A percentile compares a stretch with the other conserved stretches of the same genome.
Conservation (phyloP, 2,329 filamentous ascomycete species). For the Sordariomycetes sp. region DNA sequence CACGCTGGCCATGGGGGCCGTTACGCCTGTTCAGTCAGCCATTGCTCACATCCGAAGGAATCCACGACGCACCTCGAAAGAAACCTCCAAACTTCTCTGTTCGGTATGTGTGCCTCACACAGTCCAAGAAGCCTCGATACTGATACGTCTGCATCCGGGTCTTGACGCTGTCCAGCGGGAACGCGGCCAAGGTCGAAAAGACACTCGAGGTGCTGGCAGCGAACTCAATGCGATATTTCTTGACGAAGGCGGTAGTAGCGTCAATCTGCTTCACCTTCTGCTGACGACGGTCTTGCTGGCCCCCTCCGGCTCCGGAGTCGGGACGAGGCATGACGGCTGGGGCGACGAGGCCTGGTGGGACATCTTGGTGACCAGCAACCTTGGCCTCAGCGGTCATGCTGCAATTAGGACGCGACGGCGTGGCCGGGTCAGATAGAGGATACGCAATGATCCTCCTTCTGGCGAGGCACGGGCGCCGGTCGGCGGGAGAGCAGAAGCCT, state of each 20-base stretch:
- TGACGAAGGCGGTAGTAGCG: constrained; percentile 44
- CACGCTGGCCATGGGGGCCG: constrained; percentile 71
- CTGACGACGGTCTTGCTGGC: constrained; percentile 1
- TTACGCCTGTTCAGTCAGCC: constrained; percentile 46
- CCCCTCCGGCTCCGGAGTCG: constrained; percentile 15
- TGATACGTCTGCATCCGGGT: constrained; percentile 84
- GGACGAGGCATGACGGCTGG: constrained; percentile 19
- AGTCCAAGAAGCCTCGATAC: constrained; percentile 65
- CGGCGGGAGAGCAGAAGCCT: constrained; percentile 4
- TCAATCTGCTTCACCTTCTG: constrained; percentile 1
- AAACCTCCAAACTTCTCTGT: constrained; percentile 67
- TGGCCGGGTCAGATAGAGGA: not conserved
- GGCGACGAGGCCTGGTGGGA: constrained; percentile 17
- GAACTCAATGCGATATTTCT: constrained; percentile 72
- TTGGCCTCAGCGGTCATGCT: constrained; percentile 27
- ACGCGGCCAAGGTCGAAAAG: constrained; percentile 70
- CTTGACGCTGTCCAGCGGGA: constrained; percentile 83
- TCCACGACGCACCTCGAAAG: constrained; percentile 57
- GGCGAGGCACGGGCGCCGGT: not conserved
- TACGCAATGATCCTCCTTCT: constrained; percentile 1
- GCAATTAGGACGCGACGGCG: not conserved
- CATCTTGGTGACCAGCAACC: constrained; percentile 27
- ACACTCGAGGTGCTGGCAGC: constrained; percentile 70
- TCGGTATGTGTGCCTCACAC: constrained; percentile 65
- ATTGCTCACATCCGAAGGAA: not conserved